Evolutionary conservation across 2,329 filamentous ascomycete species (phyloP), one percentile per base, ranked within the genome.

Genomic region (Cladosporium sp.): DNA sequence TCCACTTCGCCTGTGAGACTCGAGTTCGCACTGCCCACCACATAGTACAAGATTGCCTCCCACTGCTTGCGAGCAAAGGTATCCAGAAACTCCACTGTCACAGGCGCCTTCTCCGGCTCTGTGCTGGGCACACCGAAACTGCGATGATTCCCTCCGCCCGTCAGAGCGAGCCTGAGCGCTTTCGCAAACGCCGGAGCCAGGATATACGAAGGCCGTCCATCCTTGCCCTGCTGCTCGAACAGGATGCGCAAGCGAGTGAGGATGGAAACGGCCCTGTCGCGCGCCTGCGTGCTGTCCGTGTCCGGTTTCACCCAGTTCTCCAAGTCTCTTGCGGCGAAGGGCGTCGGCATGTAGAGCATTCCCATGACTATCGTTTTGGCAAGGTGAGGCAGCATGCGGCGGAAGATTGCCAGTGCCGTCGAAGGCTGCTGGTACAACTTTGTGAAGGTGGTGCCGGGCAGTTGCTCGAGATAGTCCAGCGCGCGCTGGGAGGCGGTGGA

Each of bases 351-450:
- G 73, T 96, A 99, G 3, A 99, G 83, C 63, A 99, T 83, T 34
- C 88, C 88, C 86, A 96, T 96, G 54, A 99, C 92, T 64, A 99
- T 86, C 13, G 85, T 89, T 78, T 99, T 97, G 61, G 93, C 89
- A 55, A 97, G 74, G 65, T 95, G 88, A 52, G 93, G 89, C 52
- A 99, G 80, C 90, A 99, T 96, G 73, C 93, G 91, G 60, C 93
- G 84, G 69, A 97, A 97, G 64, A 99, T 91, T 59, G 93, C 93
- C 58, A 99, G 83, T 32, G 91, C 88, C 1, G 93, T 96, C 38
- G 92, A 95, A 24, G 93, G 93, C 76, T 96, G 91, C 73, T 91
- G 87, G 77, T 99, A 99, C 40, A 99, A 80, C 70, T 89, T 87
- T 67, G 84, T 83, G 70, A 97, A 96, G 32, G 89, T 95, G 37